A percentile compares a stretch with the other conserved stretches of the same genome.
phyloP scores from a whole-genome alignment of 2,329 filamentous ascomycete genomes.

The Trichoderma citrinoviride region DNA sequence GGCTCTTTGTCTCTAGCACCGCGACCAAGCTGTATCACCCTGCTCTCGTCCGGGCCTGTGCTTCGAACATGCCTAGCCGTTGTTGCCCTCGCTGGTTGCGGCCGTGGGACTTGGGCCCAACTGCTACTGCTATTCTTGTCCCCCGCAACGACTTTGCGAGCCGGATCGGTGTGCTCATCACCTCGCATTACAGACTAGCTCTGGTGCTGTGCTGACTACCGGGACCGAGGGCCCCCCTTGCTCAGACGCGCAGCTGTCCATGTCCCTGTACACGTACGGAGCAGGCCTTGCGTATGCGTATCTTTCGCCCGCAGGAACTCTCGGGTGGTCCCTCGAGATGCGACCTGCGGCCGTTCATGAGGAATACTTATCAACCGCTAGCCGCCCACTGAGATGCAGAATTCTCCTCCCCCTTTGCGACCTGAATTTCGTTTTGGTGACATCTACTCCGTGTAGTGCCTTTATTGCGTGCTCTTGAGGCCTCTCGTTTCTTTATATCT shows the following conservation, averaged over 20 bases:
- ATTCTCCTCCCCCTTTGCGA: slow-evolving; percentile 43
- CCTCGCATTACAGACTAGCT: slow-evolving; percentile 24
- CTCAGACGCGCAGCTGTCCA: slow-evolving; percentile 16
- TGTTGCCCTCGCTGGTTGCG: neutral
- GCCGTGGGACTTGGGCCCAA: slow-evolving; percentile 1
- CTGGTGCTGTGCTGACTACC: slow-evolving; percentile 23
- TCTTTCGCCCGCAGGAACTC: slow-evolving; percentile 19
- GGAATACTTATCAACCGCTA: slow-evolving; percentile 50
- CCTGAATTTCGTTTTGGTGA: slow-evolving; percentile 35
- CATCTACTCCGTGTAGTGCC: slow-evolving; percentile 30
- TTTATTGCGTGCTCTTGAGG: slow-evolving; percentile 30
- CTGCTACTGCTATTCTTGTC: slow-evolving; percentile 24
- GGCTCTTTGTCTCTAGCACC: slow-evolving; percentile 6
- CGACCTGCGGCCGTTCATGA: slow-evolving; percentile 9
- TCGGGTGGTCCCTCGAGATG: slow-evolving; percentile 4
- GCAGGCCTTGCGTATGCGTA: slow-evolving; percentile 7
- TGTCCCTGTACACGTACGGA: neutral
- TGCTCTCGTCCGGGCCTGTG: slow-evolving; percentile 10
- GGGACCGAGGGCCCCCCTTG: slow-evolving; percentile 11
- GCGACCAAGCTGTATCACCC: slow-evolving; percentile 6
- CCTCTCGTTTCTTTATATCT: slow-evolving; percentile 19
- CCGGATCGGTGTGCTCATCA: slow-evolving; percentile 22
- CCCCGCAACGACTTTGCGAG: slow-evolving; percentile 19
- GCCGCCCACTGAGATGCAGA: slow-evolving; percentile 41
- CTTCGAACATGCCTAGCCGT: slow-evolving; percentile 1